Evolutionary conservation across 805 yeast species (phyloP).

Genomic region (Lachancea waltii): DNA sequence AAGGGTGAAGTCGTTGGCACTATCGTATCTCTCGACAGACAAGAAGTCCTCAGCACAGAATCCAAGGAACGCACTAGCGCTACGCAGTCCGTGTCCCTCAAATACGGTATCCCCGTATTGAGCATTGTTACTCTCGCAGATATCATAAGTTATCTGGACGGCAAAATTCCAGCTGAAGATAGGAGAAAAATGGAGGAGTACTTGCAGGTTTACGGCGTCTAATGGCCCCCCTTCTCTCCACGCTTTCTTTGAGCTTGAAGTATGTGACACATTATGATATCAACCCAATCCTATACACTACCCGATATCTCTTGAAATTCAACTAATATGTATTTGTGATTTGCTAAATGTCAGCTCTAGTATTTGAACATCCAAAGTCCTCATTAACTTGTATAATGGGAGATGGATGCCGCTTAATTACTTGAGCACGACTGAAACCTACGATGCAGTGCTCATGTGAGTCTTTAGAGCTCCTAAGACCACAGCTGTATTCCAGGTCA

Average conservation of each 20-base stretch:
- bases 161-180: slow-evolving; percentile 52
- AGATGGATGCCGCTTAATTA: no score
- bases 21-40: slow-evolving; percentile 90
- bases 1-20: slow-evolving; percentile 75
- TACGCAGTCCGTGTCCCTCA: slow-evolving; percentile 67
- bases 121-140: slow-evolving; percentile 73
- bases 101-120: slow-evolving; percentile 74
- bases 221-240: not conserved
- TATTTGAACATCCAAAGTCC: no score
- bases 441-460: no score
- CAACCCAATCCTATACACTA: slow-evolving; percentile 5
- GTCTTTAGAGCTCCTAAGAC: no score
- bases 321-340: slow-evolving; percentile 7
- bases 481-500: no score
- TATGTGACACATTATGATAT: slow-evolving; percentile 1
- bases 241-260: no score
- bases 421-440: no score
- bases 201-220: slow-evolving; percentile 37
- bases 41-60: slow-evolving; percentile 72
- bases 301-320: slow-evolving; percentile 5
- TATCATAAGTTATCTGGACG: slow-evolving; percentile 56
- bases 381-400: no score
- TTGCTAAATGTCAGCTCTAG: slow-evolving; percentile 6
- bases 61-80: slow-evolving; percentile 50
- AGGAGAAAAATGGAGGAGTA: slow-evolving; percentile 53